Evolutionary conservation across 2,329 filamentous ascomycete genomes (phyloP), one percentile per base, ranked within the genome.

Genomic region (Dothistroma pini): DNA sequence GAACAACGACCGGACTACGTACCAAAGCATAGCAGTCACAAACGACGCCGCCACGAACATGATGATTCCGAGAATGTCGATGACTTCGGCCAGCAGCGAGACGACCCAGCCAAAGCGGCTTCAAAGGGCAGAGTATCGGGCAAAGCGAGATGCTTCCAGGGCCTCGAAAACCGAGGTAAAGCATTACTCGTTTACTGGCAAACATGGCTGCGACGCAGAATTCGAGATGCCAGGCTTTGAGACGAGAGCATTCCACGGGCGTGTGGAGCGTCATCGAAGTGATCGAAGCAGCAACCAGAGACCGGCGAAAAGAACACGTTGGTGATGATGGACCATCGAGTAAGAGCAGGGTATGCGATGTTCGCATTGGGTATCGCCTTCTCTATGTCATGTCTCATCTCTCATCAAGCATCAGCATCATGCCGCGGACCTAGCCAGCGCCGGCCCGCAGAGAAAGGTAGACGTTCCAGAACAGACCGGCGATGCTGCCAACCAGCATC

Each of bases 401-500:
- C 25, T 35, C 16, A 35, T 35, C 5, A 56, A 21, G 4, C 12
- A n/a, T 25, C 54, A 31, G 35, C 16, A 7, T 56, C 25, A 11
- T 29, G n/a, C 22, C 21, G 12, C 19, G 32, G 22, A 19, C 5
- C 25, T 56, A 48, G n/a, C n/a, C 34, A 16, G 58, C 54, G 8
- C 59, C 60, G 35, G 61, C 82, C 65, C 85, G 75, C 69, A 92
- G 76, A 71, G 88, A 91, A 76, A 93, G 78, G 73, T 90, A 93
- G 48, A 92, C 80, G 0, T 87, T 87, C 90, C 90, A 93, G 14
- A 79, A 82, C 25, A 93, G 80, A 5, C 90, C 89, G 19, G 88
- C 89, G 55, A 88, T 74, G 66, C 86, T 85, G n/a, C 86, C 89
- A 63, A 92, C 83, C 35, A 93, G 76, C 55, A 89, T 87, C 41